These are phyloP conservation scores for Fusarium sp. DNA, from an alignment of 2,329 filamentous ascomycete species.

Conservation along the genomic window DNA sequence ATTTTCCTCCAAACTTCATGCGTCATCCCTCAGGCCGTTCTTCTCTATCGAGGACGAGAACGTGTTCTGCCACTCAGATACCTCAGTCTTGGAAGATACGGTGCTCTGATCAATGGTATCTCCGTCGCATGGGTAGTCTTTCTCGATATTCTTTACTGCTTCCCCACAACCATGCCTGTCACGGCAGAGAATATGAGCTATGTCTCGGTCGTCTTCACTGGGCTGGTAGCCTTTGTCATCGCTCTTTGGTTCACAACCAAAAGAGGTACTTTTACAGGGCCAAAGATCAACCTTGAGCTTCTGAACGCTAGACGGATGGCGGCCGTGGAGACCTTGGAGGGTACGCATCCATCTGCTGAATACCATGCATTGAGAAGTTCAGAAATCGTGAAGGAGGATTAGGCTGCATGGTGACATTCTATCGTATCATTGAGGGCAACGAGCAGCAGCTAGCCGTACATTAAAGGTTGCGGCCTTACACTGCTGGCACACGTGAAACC, in stretches of 20 bases:
- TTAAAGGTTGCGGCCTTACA: not conserved
- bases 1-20: constrained; percentile 46
- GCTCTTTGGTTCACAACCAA: constrained; percentile 39
- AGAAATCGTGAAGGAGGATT: constrained; percentile 9
- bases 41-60: constrained; percentile 45
- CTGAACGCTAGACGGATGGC: constrained; percentile 26
- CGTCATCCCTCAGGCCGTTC: constrained; percentile 45
- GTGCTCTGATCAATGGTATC: constrained; percentile 39
- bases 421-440: not conserved
- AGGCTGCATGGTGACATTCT: accelerated
- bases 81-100: constrained; percentile 45
- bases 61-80: constrained; percentile 42
- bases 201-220: constrained; percentile 35
- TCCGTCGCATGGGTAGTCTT: constrained; percentile 38
- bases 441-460: not conserved
- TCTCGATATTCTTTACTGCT: constrained; percentile 39
- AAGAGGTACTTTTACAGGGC: constrained; percentile 30
- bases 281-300: constrained; percentile 39
- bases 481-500: not conserved
- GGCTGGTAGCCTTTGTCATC: constrained; percentile 35
- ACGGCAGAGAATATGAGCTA: constrained; percentile 44
- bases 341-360: not conserved
- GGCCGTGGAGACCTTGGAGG: constrained; percentile 22
- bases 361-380: not conserved
- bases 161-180: constrained; percentile 35